Conservation (phyloP, 305 asterid species). For the Rubia tinctorum region DNA sequence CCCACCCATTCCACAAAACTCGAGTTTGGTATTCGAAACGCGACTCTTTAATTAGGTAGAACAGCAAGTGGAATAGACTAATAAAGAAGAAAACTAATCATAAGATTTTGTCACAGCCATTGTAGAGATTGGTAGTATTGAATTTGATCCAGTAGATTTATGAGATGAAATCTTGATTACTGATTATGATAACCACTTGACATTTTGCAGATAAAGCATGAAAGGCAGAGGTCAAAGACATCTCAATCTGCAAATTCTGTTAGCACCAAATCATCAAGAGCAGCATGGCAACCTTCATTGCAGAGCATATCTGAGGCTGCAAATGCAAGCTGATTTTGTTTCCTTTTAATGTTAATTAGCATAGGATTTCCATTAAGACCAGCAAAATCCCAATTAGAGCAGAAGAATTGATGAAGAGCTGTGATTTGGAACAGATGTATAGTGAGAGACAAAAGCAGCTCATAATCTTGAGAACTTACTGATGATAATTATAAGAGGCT, state of each 20-base stretch:
- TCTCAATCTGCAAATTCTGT: conserved; percentile 32
- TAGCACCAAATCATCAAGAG: conserved; percentile 49
- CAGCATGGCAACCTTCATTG: conserved; percentile 80
- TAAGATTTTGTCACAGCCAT: no score
- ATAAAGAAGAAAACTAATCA: no score
- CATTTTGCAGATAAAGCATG: conserved; percentile 69
- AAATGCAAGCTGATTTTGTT: conserved; percentile 44
- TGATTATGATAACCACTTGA: no score
- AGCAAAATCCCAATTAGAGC: neutral
- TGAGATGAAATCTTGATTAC: no score
- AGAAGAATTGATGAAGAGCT: conserved; percentile 1
- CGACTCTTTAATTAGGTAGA: no score
- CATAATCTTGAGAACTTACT: neutral
- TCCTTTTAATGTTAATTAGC: neutral
- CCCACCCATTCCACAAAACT: no score
- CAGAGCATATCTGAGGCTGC: conserved; percentile 81
- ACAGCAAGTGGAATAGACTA: no score
- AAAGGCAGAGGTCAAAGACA: conserved; percentile 36
- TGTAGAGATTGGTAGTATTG: no score
- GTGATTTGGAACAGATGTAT: conserved; percentile 16
- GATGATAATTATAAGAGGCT: conserved; percentile 15
- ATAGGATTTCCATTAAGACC: conserved; percentile 5
- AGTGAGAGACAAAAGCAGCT: conserved; percentile 1
- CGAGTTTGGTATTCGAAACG: no score
- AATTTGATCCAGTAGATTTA: no score